phyloP scores from a whole-genome alignment of 2,329 filamentous ascomycete species.

The Arthrinium phaeospermum region DNA sequence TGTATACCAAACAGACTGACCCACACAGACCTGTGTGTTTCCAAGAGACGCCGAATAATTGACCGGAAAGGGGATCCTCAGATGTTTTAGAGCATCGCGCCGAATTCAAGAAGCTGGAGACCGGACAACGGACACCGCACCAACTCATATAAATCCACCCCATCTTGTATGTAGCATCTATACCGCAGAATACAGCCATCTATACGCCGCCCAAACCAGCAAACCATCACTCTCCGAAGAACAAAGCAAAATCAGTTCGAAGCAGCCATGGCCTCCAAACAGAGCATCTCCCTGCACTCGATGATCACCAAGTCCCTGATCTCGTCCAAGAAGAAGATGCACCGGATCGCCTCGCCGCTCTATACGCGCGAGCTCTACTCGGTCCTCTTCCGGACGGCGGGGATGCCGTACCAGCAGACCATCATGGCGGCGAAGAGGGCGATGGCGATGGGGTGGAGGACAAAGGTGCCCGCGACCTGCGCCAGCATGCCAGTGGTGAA shows the following conservation, averaged over 20 bases:
- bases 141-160: background rate
- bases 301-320: conserved; percentile 11
- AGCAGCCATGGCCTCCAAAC: background rate
- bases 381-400: conserved; percentile 61
- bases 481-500: conserved; percentile 70
- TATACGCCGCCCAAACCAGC: background rate
- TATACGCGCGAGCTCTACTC: conserved; percentile 50
- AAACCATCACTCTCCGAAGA: background rate
- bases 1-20: background rate
- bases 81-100: background rate
- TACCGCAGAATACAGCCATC: background rate
- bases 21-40: background rate
- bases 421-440: conserved; percentile 69
- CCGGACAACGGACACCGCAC: background rate
- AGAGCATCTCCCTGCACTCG: background rate
- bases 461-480: conserved; percentile 66
- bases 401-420: conserved; percentile 67
- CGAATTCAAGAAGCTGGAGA: conserved; percentile 1
- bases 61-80: conserved; percentile 14
- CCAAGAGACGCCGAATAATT: conserved; percentile 10
- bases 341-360: background rate
- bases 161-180: background rate
- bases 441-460: conserved; percentile 71
- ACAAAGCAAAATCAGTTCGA: background rate
- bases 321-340: background rate